Evolutionary conservation across 208 protist species (phyloP).

Genomic region (Trypanosoma lewisi): DNA sequence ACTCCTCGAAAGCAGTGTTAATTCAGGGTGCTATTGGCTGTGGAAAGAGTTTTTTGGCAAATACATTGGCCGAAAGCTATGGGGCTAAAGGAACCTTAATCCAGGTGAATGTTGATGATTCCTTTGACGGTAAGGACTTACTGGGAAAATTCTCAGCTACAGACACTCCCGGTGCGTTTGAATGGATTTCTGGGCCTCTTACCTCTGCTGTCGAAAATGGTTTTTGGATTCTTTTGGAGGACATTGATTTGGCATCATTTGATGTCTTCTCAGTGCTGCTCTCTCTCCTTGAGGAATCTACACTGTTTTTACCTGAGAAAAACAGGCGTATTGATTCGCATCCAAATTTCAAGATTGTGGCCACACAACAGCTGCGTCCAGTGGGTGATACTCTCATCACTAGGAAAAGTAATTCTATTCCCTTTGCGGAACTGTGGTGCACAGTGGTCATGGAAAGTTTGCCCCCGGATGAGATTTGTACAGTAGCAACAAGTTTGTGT

Average conservation of each 20-base stretch:
- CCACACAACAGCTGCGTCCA: slow-evolving; percentile 77
- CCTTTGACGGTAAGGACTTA: slow-evolving; percentile 98
- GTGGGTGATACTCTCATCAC: slow-evolving; percentile 52
- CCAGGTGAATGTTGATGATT: slow-evolving; percentile 95
- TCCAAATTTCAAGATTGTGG: slow-evolving; percentile 86
- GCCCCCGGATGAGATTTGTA: slow-evolving; percentile 52
- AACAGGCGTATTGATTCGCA: slow-evolving; percentile 89
- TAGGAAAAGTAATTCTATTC: slow-evolving; percentile 59
- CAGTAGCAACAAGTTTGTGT: slow-evolving; percentile 53
- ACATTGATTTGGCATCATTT: slow-evolving; percentile 98
- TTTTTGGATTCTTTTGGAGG: slow-evolving; percentile 98
- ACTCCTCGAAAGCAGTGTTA: slow-evolving; percentile 71
- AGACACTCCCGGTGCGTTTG: slow-evolving; percentile 97
- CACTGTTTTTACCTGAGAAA: slow-evolving; percentile 96
- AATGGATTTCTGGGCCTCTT: slow-evolving; percentile 97
- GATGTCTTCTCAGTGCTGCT: slow-evolving; percentile 98
- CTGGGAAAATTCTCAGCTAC: slow-evolving; percentile 99
- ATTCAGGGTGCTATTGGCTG: slow-evolving; percentile 86
- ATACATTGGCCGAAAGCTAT: slow-evolving; percentile 56
- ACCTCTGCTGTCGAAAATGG: slow-evolving; percentile 95
- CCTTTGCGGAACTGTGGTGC: slow-evolving; percentile 80
- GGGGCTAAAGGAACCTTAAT: slow-evolving; percentile 74
- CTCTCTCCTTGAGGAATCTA: slow-evolving; percentile 94
- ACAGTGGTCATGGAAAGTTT: slow-evolving; percentile 73
- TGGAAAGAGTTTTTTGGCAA: slow-evolving; percentile 76